These are phyloP conservation scores for Colletotrichum salicis DNA, from an alignment of 2,329 filamentous ascomycete species.

Conservation along the genomic window DNA sequence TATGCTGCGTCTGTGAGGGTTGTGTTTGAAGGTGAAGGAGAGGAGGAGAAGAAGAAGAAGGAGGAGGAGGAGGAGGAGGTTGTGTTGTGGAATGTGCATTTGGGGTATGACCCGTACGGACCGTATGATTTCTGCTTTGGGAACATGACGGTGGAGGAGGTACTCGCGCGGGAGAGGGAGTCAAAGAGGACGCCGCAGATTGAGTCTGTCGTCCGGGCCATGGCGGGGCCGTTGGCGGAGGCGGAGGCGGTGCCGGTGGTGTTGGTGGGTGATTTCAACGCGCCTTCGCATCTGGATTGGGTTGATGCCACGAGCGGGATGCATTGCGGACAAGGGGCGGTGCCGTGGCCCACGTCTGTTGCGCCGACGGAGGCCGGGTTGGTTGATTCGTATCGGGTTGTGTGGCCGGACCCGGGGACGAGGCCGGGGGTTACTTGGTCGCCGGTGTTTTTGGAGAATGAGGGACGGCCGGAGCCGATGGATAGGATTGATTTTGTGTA, in stretches of 20 bases:
- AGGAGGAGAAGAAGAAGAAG: conserved; percentile 36
- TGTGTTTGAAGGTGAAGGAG: conserved; percentile 44
- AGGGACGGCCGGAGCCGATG: conserved; percentile 46
- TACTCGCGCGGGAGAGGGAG: conserved; percentile 47
- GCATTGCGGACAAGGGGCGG: conserved; percentile 48
- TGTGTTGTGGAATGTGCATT: conserved; percentile 50
- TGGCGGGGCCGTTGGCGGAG: conserved; percentile 44
- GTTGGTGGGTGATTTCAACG: conserved; percentile 55
- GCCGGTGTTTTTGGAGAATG: conserved; percentile 49
- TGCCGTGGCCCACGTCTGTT: conserved; percentile 53
- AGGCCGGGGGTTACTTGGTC: conserved; percentile 53
- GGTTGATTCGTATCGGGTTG: conserved; percentile 52
- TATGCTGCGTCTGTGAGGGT: conserved; percentile 47
- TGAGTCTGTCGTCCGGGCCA: conserved; percentile 45
- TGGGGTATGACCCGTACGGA: conserved; percentile 52
- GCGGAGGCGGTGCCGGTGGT: conserved; percentile 48
- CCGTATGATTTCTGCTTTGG: conserved; percentile 56
- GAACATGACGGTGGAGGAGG: conserved; percentile 44
- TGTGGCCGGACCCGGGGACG: conserved; percentile 47
- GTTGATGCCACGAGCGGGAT: conserved; percentile 44
- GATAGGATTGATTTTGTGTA: conserved; percentile 57
- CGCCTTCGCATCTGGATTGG: conserved; percentile 56
- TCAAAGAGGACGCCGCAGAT: conserved; percentile 52
- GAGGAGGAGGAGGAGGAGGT: conserved; percentile 44
- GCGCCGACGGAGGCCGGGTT: conserved; percentile 48